Percentiles rank a stretch among this genome's conserved stretches.
Conservation (phyloP, 2,329 filamentous ascomycete species). For the Verticillium nubilum region DNA sequence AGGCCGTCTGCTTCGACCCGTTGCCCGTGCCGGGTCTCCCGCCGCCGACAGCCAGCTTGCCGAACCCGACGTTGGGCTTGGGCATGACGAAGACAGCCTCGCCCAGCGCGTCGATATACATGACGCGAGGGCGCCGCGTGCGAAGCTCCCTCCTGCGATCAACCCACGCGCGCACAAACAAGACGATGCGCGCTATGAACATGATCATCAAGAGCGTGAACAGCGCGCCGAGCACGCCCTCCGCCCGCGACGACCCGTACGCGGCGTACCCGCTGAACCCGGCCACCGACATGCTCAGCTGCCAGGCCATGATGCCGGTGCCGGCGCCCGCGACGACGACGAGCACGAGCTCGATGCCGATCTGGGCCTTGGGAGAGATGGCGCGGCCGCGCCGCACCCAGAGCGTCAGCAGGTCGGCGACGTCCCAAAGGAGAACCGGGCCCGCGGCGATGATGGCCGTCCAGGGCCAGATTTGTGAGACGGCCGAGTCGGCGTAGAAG, state of each 20-base stretch:
- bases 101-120: conserved; percentile 16
- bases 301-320: conserved; percentile 1
- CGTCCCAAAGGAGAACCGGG: conserved; percentile 16
- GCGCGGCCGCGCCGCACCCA: conserved; percentile 16
- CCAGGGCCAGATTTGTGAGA: background rate
- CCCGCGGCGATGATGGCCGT: conserved; percentile 3
- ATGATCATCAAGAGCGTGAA: background rate
- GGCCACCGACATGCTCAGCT: background rate
- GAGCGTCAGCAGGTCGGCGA: conserved; percentile 17
- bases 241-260: background rate
- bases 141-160: conserved; percentile 14
- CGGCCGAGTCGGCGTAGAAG: background rate
- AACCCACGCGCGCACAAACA: conserved; percentile 21
- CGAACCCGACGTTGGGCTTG: conserved; percentile 7
- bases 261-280: background rate
- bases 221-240: background rate
- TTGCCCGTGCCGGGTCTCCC: background rate
- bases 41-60: background rate
- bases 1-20: background rate
- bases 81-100: conserved; percentile 15
- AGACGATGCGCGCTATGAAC: conserved; percentile 11
- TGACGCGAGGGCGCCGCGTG: conserved; percentile 12
- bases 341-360: conserved; percentile 19
- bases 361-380: conserved; percentile 19
- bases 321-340: conserved; percentile 3